Base-by-base conservation (phyloP, 352 stramenopile genomes). In the Phytophthora agathidicida region DNA sequence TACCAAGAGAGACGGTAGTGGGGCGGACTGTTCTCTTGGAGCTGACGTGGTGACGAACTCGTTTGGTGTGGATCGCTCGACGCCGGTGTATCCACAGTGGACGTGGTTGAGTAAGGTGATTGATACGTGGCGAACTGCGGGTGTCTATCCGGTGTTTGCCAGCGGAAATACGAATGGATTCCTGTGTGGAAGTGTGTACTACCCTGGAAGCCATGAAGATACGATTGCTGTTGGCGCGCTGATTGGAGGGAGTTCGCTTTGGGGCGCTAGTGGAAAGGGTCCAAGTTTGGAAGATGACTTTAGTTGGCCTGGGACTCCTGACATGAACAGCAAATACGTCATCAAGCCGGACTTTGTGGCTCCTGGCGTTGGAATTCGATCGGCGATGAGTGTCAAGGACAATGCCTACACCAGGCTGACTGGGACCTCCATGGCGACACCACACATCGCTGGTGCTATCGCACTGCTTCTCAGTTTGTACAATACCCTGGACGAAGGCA, bases 331-430 rank as follows among this genome's bases (percentile, higher is more conserved):
- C 24, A 63, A 63, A 16, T 68, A 69, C 20, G 47, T 88, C 16
- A 68, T 91, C 37, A 91, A 93, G 49, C 80, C 81, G 13, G 79
- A 93, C 44, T 87, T 91, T 60, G 80, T 90, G 23, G 81, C 83
- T 19, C 83, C 83, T 31, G 83, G 83, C 1, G 75, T 84, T 4
- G 79, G 69, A 3, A 89, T 93, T 58, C 71, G 80, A 36, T 92
- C 83, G 2, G 75, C 79, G 0, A 59, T 86, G 39, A 93, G 79
- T 27, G 75, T 75, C 19, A 71, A 67, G 16, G 80, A 93, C 57
- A 62, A 32, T 9, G 69, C 73, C 9, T 89, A 85, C 46, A 89
- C 79, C 17, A 62, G 79, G 8, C 51, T 93, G 9, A 89, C 83
- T 10, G 83, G 83, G 3, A 93, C 83, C 19, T 91, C 80, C 4